Percentiles rank a stretch among this genome's conserved stretches.
These are phyloP conservation scores for Zalerion maritima DNA, from an alignment of 495 filamentous ascomycete species.

Conservation along the genomic window DNA sequence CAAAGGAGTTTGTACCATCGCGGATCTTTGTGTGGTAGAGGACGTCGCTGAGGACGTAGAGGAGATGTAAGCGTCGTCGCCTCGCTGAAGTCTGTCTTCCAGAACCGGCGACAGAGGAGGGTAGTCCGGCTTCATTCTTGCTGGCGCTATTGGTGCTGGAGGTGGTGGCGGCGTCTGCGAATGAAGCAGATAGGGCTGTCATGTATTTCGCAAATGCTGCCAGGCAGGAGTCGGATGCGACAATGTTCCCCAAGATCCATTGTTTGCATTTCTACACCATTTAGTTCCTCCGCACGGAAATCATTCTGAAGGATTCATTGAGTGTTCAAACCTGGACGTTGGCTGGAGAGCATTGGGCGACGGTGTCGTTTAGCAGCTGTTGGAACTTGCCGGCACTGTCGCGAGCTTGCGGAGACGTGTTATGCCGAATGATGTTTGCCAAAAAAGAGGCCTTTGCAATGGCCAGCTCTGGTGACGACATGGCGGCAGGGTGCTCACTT, in stretches of 20 bases:
- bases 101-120: too few species aligned
- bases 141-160: conserved; percentile 5
- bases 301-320: conserved; percentile 38
- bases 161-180: conserved; percentile 20
- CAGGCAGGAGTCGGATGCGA: conserved; percentile 51
- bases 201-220: conserved; percentile 64
- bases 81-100: conserved; percentile 39
- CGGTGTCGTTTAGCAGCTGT: conserved; percentile 45
- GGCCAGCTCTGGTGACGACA: conserved; percentile 62
- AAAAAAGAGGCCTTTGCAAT: conserved; percentile 73
- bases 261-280: conserved; percentile 63
- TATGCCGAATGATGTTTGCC: conserved; percentile 58
- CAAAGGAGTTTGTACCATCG: conserved; percentile 37
- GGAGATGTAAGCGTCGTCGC: conserved; percentile 58
- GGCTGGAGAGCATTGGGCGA: conserved; percentile 60
- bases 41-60: conserved; percentile 73
- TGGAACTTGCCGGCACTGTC: conserved; percentile 64
- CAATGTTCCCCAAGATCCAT: conserved; percentile 63
- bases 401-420: conserved; percentile 54
- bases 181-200: conserved; percentile 48
- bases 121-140: conserved; percentile 12
- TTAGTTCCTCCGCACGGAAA: conserved; percentile 31
- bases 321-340: conserved; percentile 92
- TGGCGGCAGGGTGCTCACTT: conserved; percentile 14
- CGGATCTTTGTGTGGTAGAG: conserved; percentile 66